phyloP scores from a whole-genome alignment of 345 rosid species.

The Erodium maritimum region DNA sequence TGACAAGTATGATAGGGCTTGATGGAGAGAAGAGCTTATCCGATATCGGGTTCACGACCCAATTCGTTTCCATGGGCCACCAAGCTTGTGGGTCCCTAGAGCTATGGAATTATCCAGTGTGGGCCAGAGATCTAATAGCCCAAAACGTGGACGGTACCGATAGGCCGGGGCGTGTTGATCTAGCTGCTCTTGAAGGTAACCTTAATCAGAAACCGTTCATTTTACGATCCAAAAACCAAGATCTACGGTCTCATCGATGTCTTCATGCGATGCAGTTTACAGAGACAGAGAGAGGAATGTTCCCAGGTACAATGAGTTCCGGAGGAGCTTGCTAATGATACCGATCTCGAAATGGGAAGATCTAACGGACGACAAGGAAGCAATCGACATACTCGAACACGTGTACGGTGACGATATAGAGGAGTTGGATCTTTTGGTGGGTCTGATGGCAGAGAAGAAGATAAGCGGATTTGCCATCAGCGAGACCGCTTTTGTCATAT shows the following conservation, averaged over 20 bases:
- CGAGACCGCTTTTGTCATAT: constrained; percentile 67
- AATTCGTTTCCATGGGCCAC: constrained; percentile 67
- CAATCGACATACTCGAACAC: constrained; percentile 30
- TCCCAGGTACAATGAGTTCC: constrained; percentile 56
- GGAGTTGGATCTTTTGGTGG: constrained; percentile 53
- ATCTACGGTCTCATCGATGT: neutral
- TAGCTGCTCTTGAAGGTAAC: constrained; percentile 69
- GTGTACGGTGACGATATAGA: constrained; percentile 60
- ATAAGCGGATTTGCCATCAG: constrained; percentile 74
- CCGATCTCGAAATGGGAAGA: constrained; percentile 66
- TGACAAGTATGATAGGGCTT: constrained; percentile 45
- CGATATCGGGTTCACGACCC: constrained; percentile 44
- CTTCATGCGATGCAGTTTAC: constrained; percentile 21
- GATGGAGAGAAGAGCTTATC: constrained; percentile 34
- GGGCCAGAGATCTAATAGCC: constrained; percentile 64
- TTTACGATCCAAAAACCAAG: neutral
- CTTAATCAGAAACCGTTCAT: neutral
- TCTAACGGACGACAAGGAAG: constrained; percentile 47
- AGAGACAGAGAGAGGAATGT: too few relatives aligned
- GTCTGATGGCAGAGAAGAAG: constrained; percentile 58
- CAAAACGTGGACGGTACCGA: constrained; percentile 63
- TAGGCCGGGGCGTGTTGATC: constrained; percentile 38
- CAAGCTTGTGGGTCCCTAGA: constrained; percentile 57
- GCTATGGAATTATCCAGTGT: constrained; percentile 64
- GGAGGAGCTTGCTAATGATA: constrained; percentile 55